Evolutionary conservation across 139 green algal species (phyloP).

Genomic region (Mychonastes homosphaera): DNA sequence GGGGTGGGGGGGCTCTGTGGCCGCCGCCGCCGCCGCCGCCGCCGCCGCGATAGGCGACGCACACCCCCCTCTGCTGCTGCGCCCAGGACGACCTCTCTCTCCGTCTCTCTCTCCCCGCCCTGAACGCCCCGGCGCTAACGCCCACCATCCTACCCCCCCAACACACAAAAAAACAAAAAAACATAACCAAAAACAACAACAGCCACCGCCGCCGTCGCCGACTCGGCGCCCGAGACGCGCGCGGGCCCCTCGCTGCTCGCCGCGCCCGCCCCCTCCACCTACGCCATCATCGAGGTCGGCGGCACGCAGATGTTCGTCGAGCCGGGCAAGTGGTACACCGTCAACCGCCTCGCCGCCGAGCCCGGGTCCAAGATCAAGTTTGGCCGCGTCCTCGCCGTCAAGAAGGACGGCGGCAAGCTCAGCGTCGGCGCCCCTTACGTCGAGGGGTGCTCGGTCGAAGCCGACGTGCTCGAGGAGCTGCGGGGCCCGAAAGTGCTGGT

Average conservation of each 20-base stretch:
- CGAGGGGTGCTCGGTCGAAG: conserved; percentile 67
- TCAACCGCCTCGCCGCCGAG: conserved; percentile 75
- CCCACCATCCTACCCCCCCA: too few species aligned
- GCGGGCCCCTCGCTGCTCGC: conserved; percentile 33
- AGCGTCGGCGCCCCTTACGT: conserved; percentile 80
- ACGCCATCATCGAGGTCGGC: conserved; percentile 81
- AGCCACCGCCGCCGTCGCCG: too few species aligned
- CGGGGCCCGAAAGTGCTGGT: conserved; percentile 76
- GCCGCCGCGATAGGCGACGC: too few species aligned
- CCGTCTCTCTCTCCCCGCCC: too few species aligned
- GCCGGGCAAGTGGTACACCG: conserved; percentile 84
- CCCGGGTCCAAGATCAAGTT: conserved; percentile 74
- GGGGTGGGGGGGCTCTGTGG: too few species aligned
- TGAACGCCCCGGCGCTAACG: too few species aligned
- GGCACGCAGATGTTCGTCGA: conserved; percentile 86
- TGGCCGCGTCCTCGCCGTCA: conserved; percentile 77
- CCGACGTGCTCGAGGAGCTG: conserved; percentile 80
- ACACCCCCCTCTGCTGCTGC: too few species aligned
- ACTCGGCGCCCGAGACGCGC: too few species aligned
- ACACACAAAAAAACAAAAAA: too few species aligned
- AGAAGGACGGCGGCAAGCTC: conserved; percentile 64
- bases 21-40: too few species aligned
- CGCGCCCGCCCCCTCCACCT: conserved; percentile 42
- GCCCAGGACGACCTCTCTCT: too few species aligned
- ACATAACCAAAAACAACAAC: too few species aligned